Percentiles rank a stretch among this genome's conserved stretches.
Conservation (phyloP, 495 filamentous ascomycete genomes). For the Lichina pygmaea region DNA sequence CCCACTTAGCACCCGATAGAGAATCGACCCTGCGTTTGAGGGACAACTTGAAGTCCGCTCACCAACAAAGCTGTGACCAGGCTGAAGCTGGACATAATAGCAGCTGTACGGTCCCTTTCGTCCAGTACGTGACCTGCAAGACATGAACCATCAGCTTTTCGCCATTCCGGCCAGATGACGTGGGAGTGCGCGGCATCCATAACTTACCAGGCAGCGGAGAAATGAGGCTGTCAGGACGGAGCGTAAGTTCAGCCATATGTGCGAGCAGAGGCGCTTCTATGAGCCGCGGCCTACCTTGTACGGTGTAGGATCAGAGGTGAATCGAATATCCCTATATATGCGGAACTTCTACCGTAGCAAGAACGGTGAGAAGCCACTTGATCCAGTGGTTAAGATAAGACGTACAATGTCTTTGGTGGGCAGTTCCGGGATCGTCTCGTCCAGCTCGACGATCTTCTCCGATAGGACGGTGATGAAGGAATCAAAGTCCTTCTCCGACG, state of each 20-base stretch:
- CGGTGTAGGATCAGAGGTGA: constrained; percentile 52
- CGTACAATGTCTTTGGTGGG: constrained; percentile 53
- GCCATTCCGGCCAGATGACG: background rate
- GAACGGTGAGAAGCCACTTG: background rate
- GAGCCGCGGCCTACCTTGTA: constrained; percentile 38
- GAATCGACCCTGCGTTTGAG: background rate
- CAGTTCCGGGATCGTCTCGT: constrained; percentile 59
- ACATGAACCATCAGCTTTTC: background rate
- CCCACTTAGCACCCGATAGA: too few relatives aligned
- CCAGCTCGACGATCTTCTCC: constrained; percentile 36
- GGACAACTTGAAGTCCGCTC: constrained; percentile 10
- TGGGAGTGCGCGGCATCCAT: background rate
- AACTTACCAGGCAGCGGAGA: constrained; percentile 53
- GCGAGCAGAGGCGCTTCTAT: background rate
- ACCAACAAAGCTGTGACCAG: constrained; percentile 32
- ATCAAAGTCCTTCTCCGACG: constrained; percentile 52
- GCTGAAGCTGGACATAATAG: constrained; percentile 49
- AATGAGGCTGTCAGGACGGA: constrained; percentile 27
- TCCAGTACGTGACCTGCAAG: constrained; percentile 42
- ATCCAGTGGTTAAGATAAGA: background rate
- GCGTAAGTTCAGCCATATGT: constrained; percentile 2
- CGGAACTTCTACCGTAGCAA: constrained; percentile 34
- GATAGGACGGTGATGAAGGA: constrained; percentile 44
- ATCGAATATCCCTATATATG: constrained; percentile 62
- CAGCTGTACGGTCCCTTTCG: constrained; percentile 65